phyloP scores from a whole-genome alignment of 805 yeast genomes.

The Danielia reshetovae region DNA sequence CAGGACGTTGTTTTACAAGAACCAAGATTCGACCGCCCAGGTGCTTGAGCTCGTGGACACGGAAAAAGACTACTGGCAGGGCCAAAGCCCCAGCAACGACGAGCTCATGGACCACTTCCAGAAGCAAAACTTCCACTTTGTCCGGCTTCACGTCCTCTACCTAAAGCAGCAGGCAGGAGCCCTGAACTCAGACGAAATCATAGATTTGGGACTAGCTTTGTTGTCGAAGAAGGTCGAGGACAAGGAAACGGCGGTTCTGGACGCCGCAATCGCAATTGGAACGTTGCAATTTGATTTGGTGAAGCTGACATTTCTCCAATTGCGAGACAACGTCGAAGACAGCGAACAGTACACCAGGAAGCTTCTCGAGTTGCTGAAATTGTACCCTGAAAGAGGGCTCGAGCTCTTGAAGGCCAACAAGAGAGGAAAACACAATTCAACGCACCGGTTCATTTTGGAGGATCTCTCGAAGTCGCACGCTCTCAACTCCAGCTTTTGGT shows the following conservation, averaged over 20 bases:
- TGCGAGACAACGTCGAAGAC: constrained; percentile 16
- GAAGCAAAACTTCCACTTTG: neutral
- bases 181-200: neutral
- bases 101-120: constrained; percentile 12
- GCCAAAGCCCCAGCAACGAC: constrained; percentile 8
- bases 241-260: neutral
- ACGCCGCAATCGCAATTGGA: neutral
- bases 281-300: constrained; percentile 5
- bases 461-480: constrained; percentile 22
- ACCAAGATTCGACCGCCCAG: neutral
- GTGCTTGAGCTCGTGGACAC: constrained; percentile 3
- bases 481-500: constrained; percentile 22
- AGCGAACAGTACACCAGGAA: constrained; percentile 26
- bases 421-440: constrained; percentile 20
- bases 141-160: constrained; percentile 6
- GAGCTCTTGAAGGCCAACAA: constrained; percentile 28
- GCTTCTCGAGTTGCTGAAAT: constrained; percentile 29
- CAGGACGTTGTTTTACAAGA: constrained; percentile 7
- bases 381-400: constrained; percentile 26
- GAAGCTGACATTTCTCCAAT: constrained; percentile 8
- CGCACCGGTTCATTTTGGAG: constrained; percentile 28
- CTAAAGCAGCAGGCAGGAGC: constrained; percentile 7
- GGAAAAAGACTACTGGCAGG: constrained; percentile 11
- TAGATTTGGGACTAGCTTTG: neutral
- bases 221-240: neutral